Percentiles rank a stretch among this genome's conserved stretches.
These are phyloP conservation scores for Posidonia oceanica DNA, from an alignment of 116 monocot genomes.

Conservation along the genomic window DNA sequence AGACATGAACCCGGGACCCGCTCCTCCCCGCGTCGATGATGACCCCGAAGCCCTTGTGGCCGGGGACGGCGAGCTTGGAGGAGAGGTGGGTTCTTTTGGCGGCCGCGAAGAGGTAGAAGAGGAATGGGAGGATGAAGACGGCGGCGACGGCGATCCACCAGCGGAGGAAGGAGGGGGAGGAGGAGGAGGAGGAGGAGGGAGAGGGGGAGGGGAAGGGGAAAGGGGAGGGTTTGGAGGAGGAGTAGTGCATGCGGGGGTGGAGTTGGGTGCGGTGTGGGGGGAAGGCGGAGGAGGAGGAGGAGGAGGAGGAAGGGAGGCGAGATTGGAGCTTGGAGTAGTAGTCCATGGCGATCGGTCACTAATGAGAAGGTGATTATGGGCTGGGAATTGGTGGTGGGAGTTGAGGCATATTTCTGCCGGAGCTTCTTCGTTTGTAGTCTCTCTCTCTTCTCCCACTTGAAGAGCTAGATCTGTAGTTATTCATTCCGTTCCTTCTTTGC, in stretches of 20 bases:
- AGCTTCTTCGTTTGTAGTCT: background rate
- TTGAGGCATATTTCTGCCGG: background rate
- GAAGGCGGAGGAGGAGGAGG: conserved; percentile 3
- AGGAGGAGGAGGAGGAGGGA: background rate
- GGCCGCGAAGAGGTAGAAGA: conserved; percentile 8
- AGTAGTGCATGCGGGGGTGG: background rate
- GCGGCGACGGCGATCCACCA: conserved; percentile 1
- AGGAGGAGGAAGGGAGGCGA: conserved; percentile 4
- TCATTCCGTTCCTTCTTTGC: no score
- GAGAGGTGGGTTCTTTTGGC: background rate
- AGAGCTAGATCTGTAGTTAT: background rate
- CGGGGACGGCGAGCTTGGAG: background rate
- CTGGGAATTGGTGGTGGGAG: background rate
- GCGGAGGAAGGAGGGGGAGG: background rate
- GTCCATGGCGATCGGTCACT: conserved; percentile 3
- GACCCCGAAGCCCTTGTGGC: conserved; percentile 20
- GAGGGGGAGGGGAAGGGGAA: background rate
- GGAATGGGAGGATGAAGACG: conserved; percentile 3
- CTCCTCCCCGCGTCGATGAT: conserved; percentile 70
- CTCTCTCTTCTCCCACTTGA: background rate
- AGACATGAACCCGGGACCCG: conserved; percentile 70
- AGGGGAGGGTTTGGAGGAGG: background rate
- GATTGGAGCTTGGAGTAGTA: conserved; percentile 12
- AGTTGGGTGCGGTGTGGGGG: background rate
- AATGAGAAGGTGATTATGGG: no score